Evolutionary conservation across 768 basidiomycete species (phyloP).

Genomic region (Suillus variegatus): DNA sequence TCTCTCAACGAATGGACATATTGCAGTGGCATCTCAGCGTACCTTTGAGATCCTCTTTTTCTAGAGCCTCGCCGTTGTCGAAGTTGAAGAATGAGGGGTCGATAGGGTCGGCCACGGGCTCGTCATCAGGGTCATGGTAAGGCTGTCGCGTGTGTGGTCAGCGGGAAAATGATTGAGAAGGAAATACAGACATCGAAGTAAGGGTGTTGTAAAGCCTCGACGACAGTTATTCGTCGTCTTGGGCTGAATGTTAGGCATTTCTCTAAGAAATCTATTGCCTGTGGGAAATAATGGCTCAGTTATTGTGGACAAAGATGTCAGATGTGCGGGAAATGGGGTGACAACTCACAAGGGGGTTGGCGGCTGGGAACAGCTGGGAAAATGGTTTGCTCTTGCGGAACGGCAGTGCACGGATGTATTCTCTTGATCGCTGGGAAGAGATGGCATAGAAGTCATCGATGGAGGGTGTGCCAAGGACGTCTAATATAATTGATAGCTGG

Average conservation of each 20-base stretch:
- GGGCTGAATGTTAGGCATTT: constrained; percentile 86
- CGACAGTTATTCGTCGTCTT: constrained; percentile 83
- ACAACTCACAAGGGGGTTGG: constrained; percentile 60
- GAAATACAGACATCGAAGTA: constrained; percentile 70
- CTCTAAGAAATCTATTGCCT: constrained; percentile 79
- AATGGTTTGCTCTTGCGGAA: constrained; percentile 83
- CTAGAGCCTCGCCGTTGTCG: constrained; percentile 64
- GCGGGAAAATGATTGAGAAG: not conserved
- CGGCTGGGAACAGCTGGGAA: constrained; percentile 67
- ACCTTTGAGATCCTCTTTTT: constrained; percentile 75
- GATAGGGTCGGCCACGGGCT: constrained; percentile 76
- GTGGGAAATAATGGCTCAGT: not conserved
- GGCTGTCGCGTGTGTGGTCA: constrained; percentile 46
- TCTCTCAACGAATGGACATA: not conserved
- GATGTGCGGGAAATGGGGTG: not conserved
- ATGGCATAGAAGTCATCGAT: constrained; percentile 97
- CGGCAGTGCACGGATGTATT: constrained; percentile 87
- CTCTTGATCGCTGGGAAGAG: constrained; percentile 73
- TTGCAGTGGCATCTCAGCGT: constrained; percentile 10
- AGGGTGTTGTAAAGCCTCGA: constrained; percentile 85
- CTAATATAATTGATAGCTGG: constrained; percentile 89
- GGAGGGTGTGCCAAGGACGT: constrained; percentile 88
- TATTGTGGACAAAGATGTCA: not conserved
- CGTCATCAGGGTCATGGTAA: constrained; percentile 88
- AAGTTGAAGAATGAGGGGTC: constrained; percentile 85